Conservation (phyloP, 1,284 basidiomycete genomes). For the Irpex rosettiformis region DNA sequence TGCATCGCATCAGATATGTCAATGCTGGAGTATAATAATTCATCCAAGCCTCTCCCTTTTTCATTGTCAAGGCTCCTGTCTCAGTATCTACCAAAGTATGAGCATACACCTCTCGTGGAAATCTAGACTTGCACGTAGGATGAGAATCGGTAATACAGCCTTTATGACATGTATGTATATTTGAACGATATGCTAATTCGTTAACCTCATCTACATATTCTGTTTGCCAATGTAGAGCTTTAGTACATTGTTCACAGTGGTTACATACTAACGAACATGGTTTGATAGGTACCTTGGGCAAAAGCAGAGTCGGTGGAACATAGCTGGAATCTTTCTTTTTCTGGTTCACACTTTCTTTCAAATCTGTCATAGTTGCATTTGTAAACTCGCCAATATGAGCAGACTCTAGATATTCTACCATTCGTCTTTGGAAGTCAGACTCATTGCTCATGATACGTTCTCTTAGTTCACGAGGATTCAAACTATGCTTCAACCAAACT, state of each 20-base stretch:
- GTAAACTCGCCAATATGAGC: constrained; percentile 5
- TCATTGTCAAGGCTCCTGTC: constrained; percentile 29
- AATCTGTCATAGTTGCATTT: not conserved
- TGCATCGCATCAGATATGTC: constrained; percentile 10
- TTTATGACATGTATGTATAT: not conserved
- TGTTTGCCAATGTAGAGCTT: constrained; percentile 4
- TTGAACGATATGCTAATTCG: not conserved
- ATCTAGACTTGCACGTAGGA: constrained; percentile 26
- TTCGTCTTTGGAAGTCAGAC: constrained; percentile 20
- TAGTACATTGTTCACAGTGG: no score
- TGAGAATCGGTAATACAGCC: constrained; percentile 1
- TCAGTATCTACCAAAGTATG: constrained; percentile 23
- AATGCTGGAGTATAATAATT: not conserved
- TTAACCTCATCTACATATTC: constrained; percentile 3
- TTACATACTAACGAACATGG: no score
- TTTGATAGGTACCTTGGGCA: no score
- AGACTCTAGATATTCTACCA: constrained; percentile 17
- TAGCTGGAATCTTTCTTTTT: no score
- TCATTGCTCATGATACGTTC: constrained; percentile 20
- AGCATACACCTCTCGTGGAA: constrained; percentile 23
- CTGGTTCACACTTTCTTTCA: not conserved
- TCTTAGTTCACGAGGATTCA: constrained; percentile 20
- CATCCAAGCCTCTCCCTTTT: constrained; percentile 21
- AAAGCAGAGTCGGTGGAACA: no score
- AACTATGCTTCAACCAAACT: constrained; percentile 21